Evolutionary conservation across 2,329 filamentous ascomycete genomes (phyloP), one percentile per base, ranked within the genome.

Genomic region (Fusarium transvaalense): DNA sequence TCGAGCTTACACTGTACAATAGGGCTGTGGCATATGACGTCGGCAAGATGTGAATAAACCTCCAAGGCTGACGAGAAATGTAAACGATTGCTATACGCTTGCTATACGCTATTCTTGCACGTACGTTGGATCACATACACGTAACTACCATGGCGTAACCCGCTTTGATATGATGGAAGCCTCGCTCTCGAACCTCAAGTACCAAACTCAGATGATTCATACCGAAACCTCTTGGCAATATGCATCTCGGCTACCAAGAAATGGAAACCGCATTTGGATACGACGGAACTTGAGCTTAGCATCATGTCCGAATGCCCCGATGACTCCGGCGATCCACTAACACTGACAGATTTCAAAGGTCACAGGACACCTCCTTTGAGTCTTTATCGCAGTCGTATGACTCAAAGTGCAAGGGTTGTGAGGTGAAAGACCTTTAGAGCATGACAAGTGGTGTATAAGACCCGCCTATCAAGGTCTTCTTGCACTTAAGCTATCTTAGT

Each of bases 231-330:
- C 51, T 66, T 69, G 55, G 65, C 65, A 65, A 27, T 25, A 41
- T 31, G 37, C 45, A 34, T 42, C 39, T 52, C 21, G 29, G 19
- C 10, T 37, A 47, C 50, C 50, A 27, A 56, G n/a, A 23, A 39
- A 47, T 14, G 32, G 32, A 23, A 27, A 25, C 23, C 23, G 10
- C 29, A 29, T 29, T 29, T 29, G 23, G 23, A 6, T 25, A 29
- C 10, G 8, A 37, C 25, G 8, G 17, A 10, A 35, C 43, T 39
- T 19, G 38, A 43, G 34, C 19, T 35, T 29, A 25, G 13, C 12
- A 37, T 46, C 54, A 54, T 66, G 42, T 54, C 66, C 61, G 66
- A 59, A 50, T n/a, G 8, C 45, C 48, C 66, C 66, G 66, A 63
- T 55, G 52, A 52, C 37, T 37, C 66, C 52, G 66, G 21, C 15